Percentiles rank a stretch among this genome's conserved stretches.
phyloP scores from a whole-genome alignment of 2,329 filamentous ascomycete species.

The Botrytis fragariae region DNA sequence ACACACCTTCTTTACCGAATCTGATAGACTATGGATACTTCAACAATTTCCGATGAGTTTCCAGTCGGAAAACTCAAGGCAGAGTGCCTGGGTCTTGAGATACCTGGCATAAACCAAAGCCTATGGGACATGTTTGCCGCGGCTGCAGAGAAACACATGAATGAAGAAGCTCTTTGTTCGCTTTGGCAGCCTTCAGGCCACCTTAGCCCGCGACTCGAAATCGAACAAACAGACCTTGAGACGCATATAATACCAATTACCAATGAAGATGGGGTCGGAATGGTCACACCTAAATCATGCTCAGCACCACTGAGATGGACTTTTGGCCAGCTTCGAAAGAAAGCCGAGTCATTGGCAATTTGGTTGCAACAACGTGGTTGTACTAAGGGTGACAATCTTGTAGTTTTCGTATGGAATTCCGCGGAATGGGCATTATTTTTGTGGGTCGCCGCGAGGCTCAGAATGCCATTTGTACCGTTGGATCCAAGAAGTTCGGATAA shows the following conservation, averaged over 20 bases:
- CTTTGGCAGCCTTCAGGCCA: slow-evolving; percentile 11
- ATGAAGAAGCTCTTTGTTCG: slow-evolving; percentile 18
- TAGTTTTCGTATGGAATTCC: slow-evolving; percentile 19
- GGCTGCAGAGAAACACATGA: not conserved
- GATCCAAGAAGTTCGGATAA: slow-evolving; percentile 8
- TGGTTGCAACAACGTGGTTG: slow-evolving; percentile 3
- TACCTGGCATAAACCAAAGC: slow-evolving; percentile 1
- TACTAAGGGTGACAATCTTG: slow-evolving; percentile 12
- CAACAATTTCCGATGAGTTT: not conserved
- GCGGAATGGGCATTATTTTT: slow-evolving; percentile 23
- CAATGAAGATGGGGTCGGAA: not conserved
- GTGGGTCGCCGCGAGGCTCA: slow-evolving; percentile 21
- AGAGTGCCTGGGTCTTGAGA: not conserved
- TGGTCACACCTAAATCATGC: too few species aligned
- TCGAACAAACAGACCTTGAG: not conserved
- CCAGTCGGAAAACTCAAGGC: not conserved
- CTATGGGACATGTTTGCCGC: slow-evolving; percentile 19
- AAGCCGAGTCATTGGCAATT: not conserved
- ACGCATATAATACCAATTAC: not conserved
- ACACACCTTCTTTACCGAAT: not conserved
- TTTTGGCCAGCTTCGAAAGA: not conserved
- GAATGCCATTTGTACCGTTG: slow-evolving; percentile 20
- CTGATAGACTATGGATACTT: not conserved
- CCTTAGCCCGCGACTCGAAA: not conserved
- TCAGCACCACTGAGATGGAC: slow-evolving; percentile 11